Percentiles rank a stretch among this genome's conserved stretches.
Evolutionary conservation across 2,329 filamentous ascomycete species (phyloP).

Genomic region (Didymella exigua): DNA sequence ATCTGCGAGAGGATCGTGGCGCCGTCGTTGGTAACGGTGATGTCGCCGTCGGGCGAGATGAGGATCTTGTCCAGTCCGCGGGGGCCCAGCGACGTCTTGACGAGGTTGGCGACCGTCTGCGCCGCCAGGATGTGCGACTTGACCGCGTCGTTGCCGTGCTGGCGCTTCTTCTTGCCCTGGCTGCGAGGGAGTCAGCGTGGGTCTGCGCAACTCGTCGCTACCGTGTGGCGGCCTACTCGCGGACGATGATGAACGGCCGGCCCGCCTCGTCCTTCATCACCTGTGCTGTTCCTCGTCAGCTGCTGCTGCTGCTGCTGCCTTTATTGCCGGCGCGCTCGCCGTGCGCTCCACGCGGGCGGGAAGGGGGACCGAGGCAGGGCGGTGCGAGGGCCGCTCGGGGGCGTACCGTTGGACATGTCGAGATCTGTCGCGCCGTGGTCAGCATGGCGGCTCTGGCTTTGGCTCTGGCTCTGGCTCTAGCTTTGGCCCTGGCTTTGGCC

Average conservation of each 20-base stretch:
- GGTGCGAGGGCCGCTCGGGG: conserved; percentile 6
- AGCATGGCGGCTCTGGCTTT: conserved; percentile 27
- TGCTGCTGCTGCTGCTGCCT: too few relatives aligned
- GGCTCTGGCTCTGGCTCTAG: too few relatives aligned
- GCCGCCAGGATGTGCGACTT: conserved; percentile 98
- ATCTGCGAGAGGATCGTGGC: conserved; percentile 96
- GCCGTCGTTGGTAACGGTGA: conserved; percentile 98
- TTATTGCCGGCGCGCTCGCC: too few relatives aligned
- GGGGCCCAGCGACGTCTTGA: conserved; percentile 95
- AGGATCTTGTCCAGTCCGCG: conserved; percentile 98
- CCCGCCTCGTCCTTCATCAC: conserved; percentile 98
- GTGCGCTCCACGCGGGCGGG: too few relatives aligned
- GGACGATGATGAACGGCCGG: conserved; percentile 94
- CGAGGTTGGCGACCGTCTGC: conserved; percentile 92
- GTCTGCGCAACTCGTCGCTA: not conserved
- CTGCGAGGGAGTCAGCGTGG: conserved; percentile 54
- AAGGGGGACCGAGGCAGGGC: too few relatives aligned
- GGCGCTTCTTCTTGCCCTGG: conserved; percentile 96
- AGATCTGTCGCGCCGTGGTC: conserved; percentile 64
- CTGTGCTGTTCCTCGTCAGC: conserved; percentile 57
- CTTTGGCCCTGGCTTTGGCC: too few relatives aligned
- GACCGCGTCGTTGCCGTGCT: conserved; percentile 94
- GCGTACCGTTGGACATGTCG: conserved; percentile 80
- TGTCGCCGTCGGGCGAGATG: conserved; percentile 97
- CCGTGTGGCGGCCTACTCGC: conserved; percentile 73